Evolutionary conservation across 768 basidiomycete genomes (phyloP).

Genomic region (Leucocoprinus birnbaumii): DNA sequence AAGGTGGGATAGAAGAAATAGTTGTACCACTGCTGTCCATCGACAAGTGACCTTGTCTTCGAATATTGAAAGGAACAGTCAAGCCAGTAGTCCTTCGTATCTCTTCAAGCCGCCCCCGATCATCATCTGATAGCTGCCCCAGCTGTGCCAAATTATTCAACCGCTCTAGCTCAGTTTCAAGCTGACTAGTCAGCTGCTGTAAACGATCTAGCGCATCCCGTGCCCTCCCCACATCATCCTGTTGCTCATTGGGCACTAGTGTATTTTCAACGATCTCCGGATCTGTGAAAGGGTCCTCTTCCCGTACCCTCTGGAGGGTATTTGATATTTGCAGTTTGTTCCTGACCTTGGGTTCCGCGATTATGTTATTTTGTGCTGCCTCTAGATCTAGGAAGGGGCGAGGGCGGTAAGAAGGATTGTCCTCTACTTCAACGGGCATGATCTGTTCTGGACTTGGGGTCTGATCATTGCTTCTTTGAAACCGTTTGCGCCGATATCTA

Average conservation of each 20-base stretch:
- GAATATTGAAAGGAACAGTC: neutral
- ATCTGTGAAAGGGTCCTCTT: neutral
- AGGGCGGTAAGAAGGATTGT: neutral
- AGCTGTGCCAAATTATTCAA: neutral
- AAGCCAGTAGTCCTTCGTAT: constrained; percentile 2
- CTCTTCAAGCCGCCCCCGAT: neutral
- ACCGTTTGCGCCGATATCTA: neutral
- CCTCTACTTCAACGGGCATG: no score
- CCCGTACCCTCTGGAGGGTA: neutral
- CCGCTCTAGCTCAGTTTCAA: neutral
- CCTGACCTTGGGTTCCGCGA: neutral
- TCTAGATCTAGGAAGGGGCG: neutral
- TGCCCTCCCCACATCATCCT: neutral
- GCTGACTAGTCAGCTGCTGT: neutral
- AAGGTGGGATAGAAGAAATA: no score
- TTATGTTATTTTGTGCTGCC: neutral
- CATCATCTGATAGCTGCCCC: neutral
- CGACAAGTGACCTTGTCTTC: neutral
- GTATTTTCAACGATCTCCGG: neutral
- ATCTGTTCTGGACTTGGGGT: no score
- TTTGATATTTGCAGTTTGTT: no score
- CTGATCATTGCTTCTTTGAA: no score
- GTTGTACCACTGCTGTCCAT: neutral
- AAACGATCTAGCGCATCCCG: neutral
- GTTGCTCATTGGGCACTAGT: no score